These are phyloP conservation scores for Paramecium primaurelia DNA, from an alignment of 73 alveolate genomes.

Conservation along the genomic window DNA sequence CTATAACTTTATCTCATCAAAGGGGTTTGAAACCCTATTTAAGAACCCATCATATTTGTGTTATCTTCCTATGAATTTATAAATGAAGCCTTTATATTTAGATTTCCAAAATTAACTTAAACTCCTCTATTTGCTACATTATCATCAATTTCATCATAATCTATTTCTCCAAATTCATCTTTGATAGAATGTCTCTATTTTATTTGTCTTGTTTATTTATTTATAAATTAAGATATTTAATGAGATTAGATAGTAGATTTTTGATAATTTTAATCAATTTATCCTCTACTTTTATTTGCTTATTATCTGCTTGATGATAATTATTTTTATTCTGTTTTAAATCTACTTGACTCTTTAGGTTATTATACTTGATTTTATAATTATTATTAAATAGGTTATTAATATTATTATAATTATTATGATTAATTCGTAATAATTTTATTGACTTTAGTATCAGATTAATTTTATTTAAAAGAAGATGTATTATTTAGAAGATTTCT, in stretches of 20 bases:
- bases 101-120: background rate
- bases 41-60: background rate
- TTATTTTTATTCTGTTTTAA: conserved; percentile 6
- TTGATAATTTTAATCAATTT: background rate
- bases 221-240: background rate
- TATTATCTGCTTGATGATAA: background rate
- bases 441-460: background rate
- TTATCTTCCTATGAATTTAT: background rate
- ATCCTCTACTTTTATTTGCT: background rate
- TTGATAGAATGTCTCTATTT: background rate
- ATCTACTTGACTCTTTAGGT: background rate
- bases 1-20: background rate
- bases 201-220: background rate
- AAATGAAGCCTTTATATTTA: background rate
- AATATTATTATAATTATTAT: background rate
- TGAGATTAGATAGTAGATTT: background rate
- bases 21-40: background rate
- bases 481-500: background rate
- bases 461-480: background rate
- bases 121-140: background rate
- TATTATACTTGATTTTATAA: background rate
- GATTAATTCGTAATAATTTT: background rate
- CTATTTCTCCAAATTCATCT: background rate
- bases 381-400: background rate
- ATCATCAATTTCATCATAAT: conserved; percentile 27